Conservation (phyloP, 805 yeast species). For the Lipomyces anomalus region DNA sequence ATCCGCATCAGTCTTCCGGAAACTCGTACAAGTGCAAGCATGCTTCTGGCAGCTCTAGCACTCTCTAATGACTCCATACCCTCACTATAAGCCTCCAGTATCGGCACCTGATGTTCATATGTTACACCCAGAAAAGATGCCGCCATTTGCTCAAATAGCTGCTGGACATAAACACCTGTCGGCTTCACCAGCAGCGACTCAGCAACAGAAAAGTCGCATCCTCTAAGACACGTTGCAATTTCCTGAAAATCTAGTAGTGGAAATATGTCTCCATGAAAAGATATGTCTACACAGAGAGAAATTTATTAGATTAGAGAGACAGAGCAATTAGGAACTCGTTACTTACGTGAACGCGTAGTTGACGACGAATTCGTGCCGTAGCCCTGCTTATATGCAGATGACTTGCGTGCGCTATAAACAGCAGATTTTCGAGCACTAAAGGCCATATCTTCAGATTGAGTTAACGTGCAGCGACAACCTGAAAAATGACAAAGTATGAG, state of each 20-base stretch:
- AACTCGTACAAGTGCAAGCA: slow-evolving; percentile 20
- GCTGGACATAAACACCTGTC: slow-evolving; percentile 48
- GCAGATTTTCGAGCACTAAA: slow-evolving; percentile 22
- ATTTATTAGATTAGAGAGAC: neutral
- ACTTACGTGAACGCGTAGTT: slow-evolving; percentile 20
- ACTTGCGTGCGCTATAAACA: slow-evolving; percentile 20
- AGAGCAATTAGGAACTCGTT: neutral
- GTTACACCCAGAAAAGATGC: slow-evolving; percentile 55
- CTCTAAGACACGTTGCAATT: slow-evolving; percentile 52
- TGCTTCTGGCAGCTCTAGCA: slow-evolving; percentile 21
- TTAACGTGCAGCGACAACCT: too few species aligned
- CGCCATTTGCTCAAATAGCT: slow-evolving; percentile 54
- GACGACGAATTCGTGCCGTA: slow-evolving; percentile 13
- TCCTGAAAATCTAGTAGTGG: slow-evolving; percentile 59
- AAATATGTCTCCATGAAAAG: slow-evolving; percentile 35
- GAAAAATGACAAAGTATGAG: too few species aligned
- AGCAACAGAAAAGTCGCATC: slow-evolving; percentile 55
- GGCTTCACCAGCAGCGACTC: slow-evolving; percentile 59
- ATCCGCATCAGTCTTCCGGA: slow-evolving; percentile 21
- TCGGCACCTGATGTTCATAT: slow-evolving; percentile 30
- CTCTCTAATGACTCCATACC: slow-evolving; percentile 27
- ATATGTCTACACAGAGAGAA: slow-evolving; percentile 5
- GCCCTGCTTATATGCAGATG: slow-evolving; percentile 15
- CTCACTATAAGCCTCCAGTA: slow-evolving; percentile 33
- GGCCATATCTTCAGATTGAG: slow-evolving; percentile 2